Base-by-base conservation (phyloP, 1,284 basidiomycete genomes). In the Pholiota adiposa region DNA sequence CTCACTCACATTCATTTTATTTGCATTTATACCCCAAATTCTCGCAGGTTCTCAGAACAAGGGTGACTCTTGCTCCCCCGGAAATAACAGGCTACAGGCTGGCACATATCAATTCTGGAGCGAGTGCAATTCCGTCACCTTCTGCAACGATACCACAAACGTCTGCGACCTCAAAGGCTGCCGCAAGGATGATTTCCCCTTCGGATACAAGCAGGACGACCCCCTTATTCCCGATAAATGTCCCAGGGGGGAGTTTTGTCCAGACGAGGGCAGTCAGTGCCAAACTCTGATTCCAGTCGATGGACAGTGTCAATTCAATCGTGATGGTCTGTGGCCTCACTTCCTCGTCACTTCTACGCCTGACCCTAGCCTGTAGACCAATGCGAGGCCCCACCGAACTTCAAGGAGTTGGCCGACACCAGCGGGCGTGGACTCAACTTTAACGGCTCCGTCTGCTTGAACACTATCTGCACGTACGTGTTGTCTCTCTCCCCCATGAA, bases 381-480 rank as follows among this genome's bases (percentile, higher is more conserved):
- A 75, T 95, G 93, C 67, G 77, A 82, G 66, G 79, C 78, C 0
- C 89, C 92, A 3, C 79, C 84, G 1, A 88, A 94, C 69, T 84
- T 75, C 65, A 75, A 74, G 56, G 82, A 90, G 4, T 81, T 94
- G 19, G 79, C 81, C 14, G 89, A 90, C 63, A 76, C 68, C 4
- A 78, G 72, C 25, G 79, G 81, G 27, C 79, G 83, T 21, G 88
- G 87, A 36, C 80, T 87, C 36, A 95, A 95, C 73, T 77, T 86
- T 64, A 92, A 94, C 70, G 93, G 93, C 25, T 86, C 91, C 1
- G 81, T 94, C 29, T 95, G 93, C 71, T 80, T 96, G 55, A 90
- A 92, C 70, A 89, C 87, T 67, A 72, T 81, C 4, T 94, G 92
- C 88, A 86, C 88, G 90, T 93, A 71, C 54, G 90, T 60, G 5